These are phyloP conservation scores for Tylopilus sp. DNA, from an alignment of 768 basidiomycete genomes.

Conservation along the genomic window DNA sequence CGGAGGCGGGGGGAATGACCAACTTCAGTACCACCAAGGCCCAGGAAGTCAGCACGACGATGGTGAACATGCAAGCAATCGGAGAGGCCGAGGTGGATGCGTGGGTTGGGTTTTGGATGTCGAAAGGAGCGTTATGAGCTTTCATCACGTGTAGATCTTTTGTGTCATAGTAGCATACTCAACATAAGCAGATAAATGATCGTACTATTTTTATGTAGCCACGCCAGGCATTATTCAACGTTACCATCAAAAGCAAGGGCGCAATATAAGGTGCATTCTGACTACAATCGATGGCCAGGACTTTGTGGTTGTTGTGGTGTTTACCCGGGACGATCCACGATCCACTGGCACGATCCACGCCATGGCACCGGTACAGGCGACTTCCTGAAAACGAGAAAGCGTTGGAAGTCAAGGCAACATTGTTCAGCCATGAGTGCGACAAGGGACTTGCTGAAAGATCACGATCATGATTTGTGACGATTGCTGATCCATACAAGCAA, in stretches of 20 bases:
- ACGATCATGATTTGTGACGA: not conserved
- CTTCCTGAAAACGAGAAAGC: not conserved
- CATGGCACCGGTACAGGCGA: not conserved
- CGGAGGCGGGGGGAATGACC: not conserved
- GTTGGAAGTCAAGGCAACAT: not conserved
- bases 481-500: not conserved
- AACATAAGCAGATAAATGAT: too few species aligned
- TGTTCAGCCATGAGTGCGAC: constrained; percentile 3
- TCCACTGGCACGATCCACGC: too few species aligned
- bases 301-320: too few species aligned
- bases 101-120: not conserved
- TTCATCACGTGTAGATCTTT: too few species aligned
- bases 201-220: too few species aligned
- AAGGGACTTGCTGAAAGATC: not conserved
- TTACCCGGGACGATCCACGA: not conserved
- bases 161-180: too few species aligned
- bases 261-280: too few species aligned
- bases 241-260: too few species aligned
- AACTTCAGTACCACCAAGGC: not conserved
- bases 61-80: not conserved
- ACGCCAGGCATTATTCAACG: too few species aligned
- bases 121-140: not conserved
- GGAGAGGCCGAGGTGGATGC: too few species aligned
- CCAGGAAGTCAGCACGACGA: not conserved
- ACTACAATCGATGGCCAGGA: too few species aligned